Evolutionary conservation across 768 basidiomycete genomes (phyloP).

Genomic region (Leccinum rimulosum): DNA sequence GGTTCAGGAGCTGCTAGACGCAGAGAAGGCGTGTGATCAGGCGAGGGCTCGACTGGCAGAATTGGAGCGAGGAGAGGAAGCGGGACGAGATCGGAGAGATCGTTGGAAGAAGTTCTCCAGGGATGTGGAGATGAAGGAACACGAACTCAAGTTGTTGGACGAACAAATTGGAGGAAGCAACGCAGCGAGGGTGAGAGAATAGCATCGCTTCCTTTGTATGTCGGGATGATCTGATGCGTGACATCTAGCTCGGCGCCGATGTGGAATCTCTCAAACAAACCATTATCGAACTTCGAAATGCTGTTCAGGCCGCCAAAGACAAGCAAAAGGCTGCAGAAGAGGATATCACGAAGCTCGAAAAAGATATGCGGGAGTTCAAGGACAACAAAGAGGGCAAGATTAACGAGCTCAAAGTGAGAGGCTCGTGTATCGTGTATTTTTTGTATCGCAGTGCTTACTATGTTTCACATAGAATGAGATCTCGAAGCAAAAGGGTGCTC

Average conservation of each 20-base stretch:
- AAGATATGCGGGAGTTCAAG: slow-evolving; percentile 98
- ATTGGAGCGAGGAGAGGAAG: slow-evolving; percentile 55
- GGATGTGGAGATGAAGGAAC: slow-evolving; percentile 86
- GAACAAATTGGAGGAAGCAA: slow-evolving; percentile 88
- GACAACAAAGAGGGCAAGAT: slow-evolving; percentile 98
- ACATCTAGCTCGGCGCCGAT: slow-evolving; percentile 70
- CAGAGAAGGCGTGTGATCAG: slow-evolving; percentile 56
- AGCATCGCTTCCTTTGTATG: background rate
- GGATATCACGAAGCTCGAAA: slow-evolving; percentile 85
- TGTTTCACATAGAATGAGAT: slow-evolving; percentile 55
- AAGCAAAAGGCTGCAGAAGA: slow-evolving; percentile 75
- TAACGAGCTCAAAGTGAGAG: slow-evolving; percentile 80
- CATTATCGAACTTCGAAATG: slow-evolving; percentile 55
- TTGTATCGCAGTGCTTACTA: background rate
- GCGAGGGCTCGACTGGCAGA: slow-evolving; percentile 46
- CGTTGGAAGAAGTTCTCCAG: slow-evolving; percentile 57
- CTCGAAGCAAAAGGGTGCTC: slow-evolving; percentile 70
- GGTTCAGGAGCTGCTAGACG: slow-evolving; percentile 76
- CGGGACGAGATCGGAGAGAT: slow-evolving; percentile 51
- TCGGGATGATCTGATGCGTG: background rate
- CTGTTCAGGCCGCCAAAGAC: slow-evolving; percentile 63
- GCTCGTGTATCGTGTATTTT: background rate
- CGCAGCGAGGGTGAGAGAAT: slow-evolving; percentile 69
- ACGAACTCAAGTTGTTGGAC: slow-evolving; percentile 78
- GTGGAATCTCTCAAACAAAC: slow-evolving; percentile 68